A percentile compares a stretch with the other conserved stretches of the same genome.
phyloP scores from a whole-genome alignment of 306 rosid genomes.

The Lathyrus aphaca region DNA sequence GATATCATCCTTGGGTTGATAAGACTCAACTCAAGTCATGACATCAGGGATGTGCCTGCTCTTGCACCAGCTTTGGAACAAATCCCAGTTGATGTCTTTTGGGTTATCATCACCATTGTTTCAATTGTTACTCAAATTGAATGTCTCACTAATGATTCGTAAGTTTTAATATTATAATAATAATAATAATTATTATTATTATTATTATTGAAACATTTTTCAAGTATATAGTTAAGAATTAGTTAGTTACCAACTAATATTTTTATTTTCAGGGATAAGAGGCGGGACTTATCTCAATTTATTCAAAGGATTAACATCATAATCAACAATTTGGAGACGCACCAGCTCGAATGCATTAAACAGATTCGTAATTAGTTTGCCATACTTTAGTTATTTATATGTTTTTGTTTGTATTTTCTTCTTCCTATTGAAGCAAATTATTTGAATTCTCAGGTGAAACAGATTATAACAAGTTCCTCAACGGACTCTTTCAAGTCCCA shows the following conservation, averaged over 20 bases:
- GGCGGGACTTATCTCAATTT: constrained; percentile 45
- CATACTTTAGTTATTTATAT: neutral
- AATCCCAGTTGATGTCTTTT: constrained; percentile 51
- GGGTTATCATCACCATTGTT: constrained; percentile 60
- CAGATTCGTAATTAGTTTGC: constrained; percentile 41
- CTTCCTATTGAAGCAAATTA: no score
- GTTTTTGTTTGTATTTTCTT: neutral
- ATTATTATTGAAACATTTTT: neutral
- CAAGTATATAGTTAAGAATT: neutral
- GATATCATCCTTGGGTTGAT: no score
- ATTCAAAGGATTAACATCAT: constrained; percentile 51
- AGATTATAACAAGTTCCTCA: constrained; percentile 3
- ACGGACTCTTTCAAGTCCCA: constrained; percentile 32
- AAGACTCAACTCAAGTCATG: no score
- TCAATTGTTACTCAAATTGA: constrained; percentile 41
- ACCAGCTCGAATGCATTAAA: constrained; percentile 19
- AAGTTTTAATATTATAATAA: neutral
- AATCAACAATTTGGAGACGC: constrained; percentile 47
- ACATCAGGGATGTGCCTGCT: constrained; percentile 29
- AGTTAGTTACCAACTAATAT: neutral
- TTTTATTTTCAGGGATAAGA: constrained; percentile 39
- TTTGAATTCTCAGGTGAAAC: constrained; percentile 34
- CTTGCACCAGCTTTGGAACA: neutral
- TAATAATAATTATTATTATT: no score
- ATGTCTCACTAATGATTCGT: constrained; percentile 11